Evolutionary conservation across 2,329 filamentous ascomycete genomes (phyloP), one percentile per base, ranked within the genome.

Genomic region (Elsinoe ampelina): DNA sequence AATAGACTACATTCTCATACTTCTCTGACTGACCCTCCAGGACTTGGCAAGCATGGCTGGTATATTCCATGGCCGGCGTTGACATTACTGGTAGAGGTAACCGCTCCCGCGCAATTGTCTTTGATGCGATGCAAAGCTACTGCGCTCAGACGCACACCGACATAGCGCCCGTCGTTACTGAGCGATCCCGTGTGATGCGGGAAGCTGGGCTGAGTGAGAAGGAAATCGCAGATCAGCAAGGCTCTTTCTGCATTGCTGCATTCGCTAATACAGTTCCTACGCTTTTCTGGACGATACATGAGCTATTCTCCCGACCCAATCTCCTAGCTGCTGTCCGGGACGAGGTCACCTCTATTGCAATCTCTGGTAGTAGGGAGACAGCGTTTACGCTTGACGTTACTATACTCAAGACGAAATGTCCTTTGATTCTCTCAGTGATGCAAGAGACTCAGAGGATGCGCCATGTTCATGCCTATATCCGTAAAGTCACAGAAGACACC

Each of bases 201-300:
- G 50, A 54, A 30, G 50, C 50, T 2, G 50, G 50, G 8, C 5
- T 42, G 8, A 22, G 32, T 3, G 50, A 54, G 20, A 10, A 36
- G 12, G 36, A 54, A 3, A 41, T 54, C 17, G 50, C 50, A 20
- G 39, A 42, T 5, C 36, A 39, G 35, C 34, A 54, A 22, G 15
- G 12, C 8, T 26, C 50, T 2, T 38, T 54, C 20, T 17, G 20
- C 10, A 48, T 72, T 5, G 72, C 65, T 0, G 59, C 72, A n/a
- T 61, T 74, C 0, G 65, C 66, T 8, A 74, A 74, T 55, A 70
- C 69, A 0, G 63, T 69, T 0, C 73, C 73, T 0, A 65, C 71
- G 0, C 58, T 63, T 0, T 75, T 71, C 61, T 74, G 72, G 71
- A 59, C 66, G 1, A 39, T 74, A 2, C 71, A 63, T 47, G 69